Evolutionary conservation across 495 filamentous ascomycete species (phyloP).

Genomic region (Penicillium steckii): DNA sequence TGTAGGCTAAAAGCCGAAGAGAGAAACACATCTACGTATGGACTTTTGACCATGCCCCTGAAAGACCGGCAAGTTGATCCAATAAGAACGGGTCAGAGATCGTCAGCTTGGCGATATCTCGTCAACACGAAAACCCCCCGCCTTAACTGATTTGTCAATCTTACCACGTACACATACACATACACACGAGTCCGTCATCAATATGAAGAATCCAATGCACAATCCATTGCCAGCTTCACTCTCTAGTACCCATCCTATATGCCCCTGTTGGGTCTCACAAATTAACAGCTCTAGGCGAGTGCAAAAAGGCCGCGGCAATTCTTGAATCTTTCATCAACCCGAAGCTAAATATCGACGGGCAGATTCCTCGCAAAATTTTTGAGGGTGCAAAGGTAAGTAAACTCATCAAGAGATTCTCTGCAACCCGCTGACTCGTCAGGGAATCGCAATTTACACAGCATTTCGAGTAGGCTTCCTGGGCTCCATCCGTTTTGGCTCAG

Average conservation of each 20-base stretch:
- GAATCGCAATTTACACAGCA: slow-evolving; percentile 86
- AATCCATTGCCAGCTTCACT: slow-evolving; percentile 19
- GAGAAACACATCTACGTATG: no score
- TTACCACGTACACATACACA: no score
- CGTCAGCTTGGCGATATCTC: no score
- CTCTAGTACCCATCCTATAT: slow-evolving; percentile 6
- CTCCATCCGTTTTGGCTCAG: slow-evolving; percentile 83
- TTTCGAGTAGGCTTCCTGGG: slow-evolving; percentile 89
- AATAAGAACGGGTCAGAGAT: no score
- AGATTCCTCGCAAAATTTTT: slow-evolving; percentile 18
- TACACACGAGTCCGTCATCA: no score
- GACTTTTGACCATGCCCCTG: no score
- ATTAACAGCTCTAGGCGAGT: slow-evolving; percentile 13
- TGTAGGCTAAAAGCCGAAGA: no score
- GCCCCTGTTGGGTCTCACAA: background rate
- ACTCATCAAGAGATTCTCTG: background rate
- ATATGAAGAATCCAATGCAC: slow-evolving; percentile 12
- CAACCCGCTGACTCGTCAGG: slow-evolving; percentile 48
- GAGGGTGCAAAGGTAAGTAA: slow-evolving; percentile 11
- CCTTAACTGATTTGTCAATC: no score
- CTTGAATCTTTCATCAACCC: slow-evolving; percentile 22
- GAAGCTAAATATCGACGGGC: slow-evolving; percentile 5
- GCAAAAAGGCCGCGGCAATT: slow-evolving; percentile 19
- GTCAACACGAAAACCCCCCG: no score
- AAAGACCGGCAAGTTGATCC: no score